A percentile compares a stretch with the other conserved stretches of the same genome.
These are phyloP conservation scores for Geosmithia putterillii DNA, from an alignment of 2,329 filamentous ascomycete genomes.

Conservation along the genomic window DNA sequence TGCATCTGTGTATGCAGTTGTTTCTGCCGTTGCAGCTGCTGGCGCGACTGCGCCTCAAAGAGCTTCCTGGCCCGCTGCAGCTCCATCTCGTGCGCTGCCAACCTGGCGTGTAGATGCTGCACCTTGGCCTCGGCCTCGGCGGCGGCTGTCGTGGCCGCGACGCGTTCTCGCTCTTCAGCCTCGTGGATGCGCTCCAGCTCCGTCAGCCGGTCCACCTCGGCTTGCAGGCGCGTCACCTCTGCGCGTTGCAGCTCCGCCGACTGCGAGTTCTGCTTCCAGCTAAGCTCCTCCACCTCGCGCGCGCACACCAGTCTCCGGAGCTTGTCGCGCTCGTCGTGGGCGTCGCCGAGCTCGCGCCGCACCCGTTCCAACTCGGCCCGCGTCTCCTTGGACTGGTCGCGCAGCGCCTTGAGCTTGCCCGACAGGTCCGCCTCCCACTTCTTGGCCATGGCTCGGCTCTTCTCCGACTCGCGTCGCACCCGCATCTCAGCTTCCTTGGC, in stretches of 20 bases:
- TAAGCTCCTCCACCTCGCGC: conserved; percentile 56
- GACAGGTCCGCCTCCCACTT: conserved; percentile 67
- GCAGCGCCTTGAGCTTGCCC: conserved; percentile 50
- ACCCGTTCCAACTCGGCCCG: conserved; percentile 43
- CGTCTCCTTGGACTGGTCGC: conserved; percentile 59
- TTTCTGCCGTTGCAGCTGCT: conserved; percentile 25
- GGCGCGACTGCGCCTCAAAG: conserved; percentile 36
- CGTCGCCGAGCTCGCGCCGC: conserved; percentile 43
- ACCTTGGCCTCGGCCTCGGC: conserved; percentile 46
- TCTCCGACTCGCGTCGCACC: conserved; percentile 59
- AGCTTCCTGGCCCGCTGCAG: conserved; percentile 25
- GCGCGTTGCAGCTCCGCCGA: conserved; percentile 47
- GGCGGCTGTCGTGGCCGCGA: conserved; percentile 43
- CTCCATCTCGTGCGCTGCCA: conserved; percentile 38
- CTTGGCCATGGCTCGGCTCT: conserved; percentile 59
- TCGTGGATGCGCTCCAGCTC: conserved; percentile 53
- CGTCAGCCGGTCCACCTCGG: conserved; percentile 43
- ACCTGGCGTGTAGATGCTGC: conserved; percentile 44
- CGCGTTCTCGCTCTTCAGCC: conserved; percentile 47
- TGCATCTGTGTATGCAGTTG: conserved; percentile 25
- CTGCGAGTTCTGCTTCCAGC: conserved; percentile 50
- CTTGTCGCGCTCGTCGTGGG: conserved; percentile 48
- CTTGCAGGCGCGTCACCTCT: conserved; percentile 47
- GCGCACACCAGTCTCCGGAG: conserved; percentile 54
- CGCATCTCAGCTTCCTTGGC: conserved; percentile 59